Conservation (phyloP, 495 filamentous ascomycete species). For the Lophiostoma macrostomum region DNA sequence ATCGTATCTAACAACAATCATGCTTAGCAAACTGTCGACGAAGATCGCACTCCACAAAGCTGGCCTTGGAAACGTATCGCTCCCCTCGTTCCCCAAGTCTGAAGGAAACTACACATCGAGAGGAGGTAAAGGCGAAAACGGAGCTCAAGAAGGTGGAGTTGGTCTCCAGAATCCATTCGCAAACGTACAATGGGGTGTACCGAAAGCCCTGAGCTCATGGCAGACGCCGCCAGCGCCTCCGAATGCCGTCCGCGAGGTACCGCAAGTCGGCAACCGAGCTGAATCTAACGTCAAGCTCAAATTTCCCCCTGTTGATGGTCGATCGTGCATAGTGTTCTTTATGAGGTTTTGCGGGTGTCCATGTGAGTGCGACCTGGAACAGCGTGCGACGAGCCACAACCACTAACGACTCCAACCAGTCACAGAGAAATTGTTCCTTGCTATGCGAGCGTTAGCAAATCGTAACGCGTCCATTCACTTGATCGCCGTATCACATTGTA, state of each 20-base stretch:
- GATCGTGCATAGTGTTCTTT: slow-evolving; percentile 20
- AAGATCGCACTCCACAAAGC: slow-evolving; percentile 26
- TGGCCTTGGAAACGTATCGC: slow-evolving; percentile 21
- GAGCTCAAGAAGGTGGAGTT: neutral
- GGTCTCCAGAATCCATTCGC: slow-evolving; percentile 23
- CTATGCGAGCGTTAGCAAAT: slow-evolving; percentile 13
- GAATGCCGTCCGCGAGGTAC: slow-evolving; percentile 13
- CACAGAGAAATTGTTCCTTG: slow-evolving; percentile 21
- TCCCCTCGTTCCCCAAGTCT: slow-evolving; percentile 19
- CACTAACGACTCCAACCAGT: slow-evolving; percentile 11
- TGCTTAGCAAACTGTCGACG: slow-evolving; percentile 25
- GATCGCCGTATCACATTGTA: slow-evolving; percentile 26
- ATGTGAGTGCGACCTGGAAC: slow-evolving; percentile 12
- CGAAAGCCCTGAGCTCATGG: slow-evolving; percentile 24
- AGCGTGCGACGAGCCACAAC: neutral
- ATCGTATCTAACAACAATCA: slow-evolving; percentile 1
- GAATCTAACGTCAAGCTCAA: slow-evolving; percentile 24
- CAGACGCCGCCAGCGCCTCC: slow-evolving; percentile 22
- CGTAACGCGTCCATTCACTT: slow-evolving; percentile 23
- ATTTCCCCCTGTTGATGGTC: slow-evolving; percentile 20
- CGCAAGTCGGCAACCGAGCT: slow-evolving; percentile 9
- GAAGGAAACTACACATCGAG: neutral
- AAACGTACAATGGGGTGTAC: slow-evolving; percentile 20
- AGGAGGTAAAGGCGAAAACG: neutral
- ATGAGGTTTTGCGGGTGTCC: slow-evolving; percentile 23